Conservation (phyloP, 1,139 yeast species). For the Taphrina sp. region DNA sequence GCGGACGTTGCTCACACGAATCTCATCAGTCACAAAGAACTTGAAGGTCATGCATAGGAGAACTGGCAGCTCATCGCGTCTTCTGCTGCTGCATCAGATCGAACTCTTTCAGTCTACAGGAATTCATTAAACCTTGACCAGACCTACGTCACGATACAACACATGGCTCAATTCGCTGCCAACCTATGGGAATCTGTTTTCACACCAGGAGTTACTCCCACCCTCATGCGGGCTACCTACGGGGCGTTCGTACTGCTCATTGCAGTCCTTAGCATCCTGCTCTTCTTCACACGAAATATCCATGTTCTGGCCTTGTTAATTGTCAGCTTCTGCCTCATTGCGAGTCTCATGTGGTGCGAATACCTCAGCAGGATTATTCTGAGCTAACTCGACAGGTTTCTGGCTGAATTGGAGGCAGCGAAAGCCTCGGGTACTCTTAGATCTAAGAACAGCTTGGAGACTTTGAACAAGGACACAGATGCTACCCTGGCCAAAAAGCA, state of each 20-base stretch:
- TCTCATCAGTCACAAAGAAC: no score
- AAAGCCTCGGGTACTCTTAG: slow-evolving; percentile 9
- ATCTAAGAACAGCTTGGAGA: background rate
- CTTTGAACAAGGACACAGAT: background rate
- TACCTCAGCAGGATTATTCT: background rate
- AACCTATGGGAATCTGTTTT: slow-evolving; percentile 88
- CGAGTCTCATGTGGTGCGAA: slow-evolving; percentile 20
- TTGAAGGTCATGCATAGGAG: no score
- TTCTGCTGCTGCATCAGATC: no score
- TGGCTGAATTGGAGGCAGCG: slow-evolving; percentile 24
- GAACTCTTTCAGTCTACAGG: no score
- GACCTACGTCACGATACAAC: no score
- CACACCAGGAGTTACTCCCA: slow-evolving; percentile 93
- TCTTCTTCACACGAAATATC: slow-evolving; percentile 63
- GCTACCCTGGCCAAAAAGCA: background rate
- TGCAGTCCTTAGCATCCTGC: slow-evolving; percentile 56
- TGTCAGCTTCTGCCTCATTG: slow-evolving; percentile 54
- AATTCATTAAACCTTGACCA: no score
- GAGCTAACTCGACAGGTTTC: slow-evolving; percentile 2
- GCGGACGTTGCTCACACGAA: no score
- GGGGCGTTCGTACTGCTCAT: slow-evolving; percentile 59
- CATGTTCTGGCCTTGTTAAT: slow-evolving; percentile 71
- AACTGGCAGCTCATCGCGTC: no score
- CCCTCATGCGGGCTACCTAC: slow-evolving; percentile 77
- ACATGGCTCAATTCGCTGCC: slow-evolving; percentile 49